A percentile compares a stretch with the other conserved stretches of the same genome.
These are phyloP conservation scores for Zygotorulaspora sp. DNA, from an alignment of 805 yeast genomes.

Conservation along the genomic window DNA sequence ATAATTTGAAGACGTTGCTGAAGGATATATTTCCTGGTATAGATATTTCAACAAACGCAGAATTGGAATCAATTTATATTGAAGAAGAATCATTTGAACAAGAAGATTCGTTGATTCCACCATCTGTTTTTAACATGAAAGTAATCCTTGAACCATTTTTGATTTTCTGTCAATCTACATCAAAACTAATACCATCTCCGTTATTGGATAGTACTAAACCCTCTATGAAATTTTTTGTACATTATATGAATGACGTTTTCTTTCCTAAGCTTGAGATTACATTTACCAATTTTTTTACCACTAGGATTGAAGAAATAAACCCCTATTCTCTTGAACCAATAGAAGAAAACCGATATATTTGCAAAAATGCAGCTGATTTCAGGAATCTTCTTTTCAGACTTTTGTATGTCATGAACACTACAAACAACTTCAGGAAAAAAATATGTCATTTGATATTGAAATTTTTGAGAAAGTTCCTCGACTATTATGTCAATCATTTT, in stretches of 20 bases:
- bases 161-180: slow-evolving; percentile 59
- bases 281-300: slow-evolving; percentile 49
- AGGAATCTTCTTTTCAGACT: slow-evolving; percentile 25
- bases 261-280: slow-evolving; percentile 59
- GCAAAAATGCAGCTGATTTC: slow-evolving; percentile 32
- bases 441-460: slow-evolving; percentile 41
- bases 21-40: slow-evolving; percentile 73
- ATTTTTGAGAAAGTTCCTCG: slow-evolving; percentile 38
- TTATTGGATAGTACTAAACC: slow-evolving; percentile 20
- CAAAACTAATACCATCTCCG: slow-evolving; percentile 37
- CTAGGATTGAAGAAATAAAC: slow-evolving; percentile 39
- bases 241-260: slow-evolving; percentile 61
- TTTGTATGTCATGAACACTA: slow-evolving; percentile 35
- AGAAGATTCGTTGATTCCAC: slow-evolving; percentile 61
- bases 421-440: slow-evolving; percentile 46
- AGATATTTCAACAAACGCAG: slow-evolving; percentile 36
- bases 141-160: slow-evolving; percentile 69
- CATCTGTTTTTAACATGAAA: slow-evolving; percentile 75
- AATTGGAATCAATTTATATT: slow-evolving; percentile 45
- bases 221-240: slow-evolving; percentile 50
- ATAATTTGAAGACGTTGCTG: slow-evolving; percentile 43
- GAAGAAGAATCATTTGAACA: slow-evolving; percentile 55
- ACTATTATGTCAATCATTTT: slow-evolving; percentile 34
- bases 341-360: slow-evolving; percentile 30
- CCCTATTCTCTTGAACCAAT: slow-evolving; percentile 37